Base-by-base conservation (phyloP, 805 yeast species). In the Teunomyces funiuensis region DNA sequence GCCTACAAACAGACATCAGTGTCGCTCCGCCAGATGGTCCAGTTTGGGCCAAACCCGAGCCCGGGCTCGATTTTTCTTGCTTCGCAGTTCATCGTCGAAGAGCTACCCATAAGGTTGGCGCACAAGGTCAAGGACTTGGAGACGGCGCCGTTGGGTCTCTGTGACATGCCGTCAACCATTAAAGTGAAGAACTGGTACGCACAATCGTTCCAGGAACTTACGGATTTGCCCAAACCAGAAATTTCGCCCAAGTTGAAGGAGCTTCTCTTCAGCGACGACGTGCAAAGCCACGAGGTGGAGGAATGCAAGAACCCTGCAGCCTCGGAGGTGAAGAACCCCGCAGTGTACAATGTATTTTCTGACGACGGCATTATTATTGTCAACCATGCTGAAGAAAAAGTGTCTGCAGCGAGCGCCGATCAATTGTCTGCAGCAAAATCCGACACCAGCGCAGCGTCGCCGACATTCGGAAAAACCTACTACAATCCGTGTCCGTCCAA, bases 181-280 rank as follows among this genome's bases (percentile, higher is more conserved):
- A 75, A 81, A 49, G 96, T 88, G 13, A 77, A 82, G 45, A 80
- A 88, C 57, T 89, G 97, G 96, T 89, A 88, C 59, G 90, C 90
- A 1, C 93, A 88, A 58, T 82, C 91, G 6, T 89, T 89, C 61
- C 89, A 88, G 52, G 91, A 88, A 57, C 73, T 88, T 50, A 79
- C 84, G n/a, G 60, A 73, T 9, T 63, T 89, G 31, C 77, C 80
- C 9, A 74, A 76, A 43, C 91, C 91, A 1, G 55, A 54, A 23
- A 67, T 82, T 33, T 65, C 68, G 36, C 68, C 58, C 13, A 73
- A 71, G 36, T 60, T 76, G 46, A 59, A 59, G 28, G 57, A 61
- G 44, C 47, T 73, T 45, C 58, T 77, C 38, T 61, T 50, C 25
- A 40, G 39, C 33, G 51, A 47, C 36, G 44, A 42, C 26, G 10